A percentile compares a stretch with the other conserved stretches of the same genome.
Evolutionary conservation across 2,329 filamentous ascomycete genomes (phyloP).

Genomic region (Hyphodiscus sp.): DNA sequence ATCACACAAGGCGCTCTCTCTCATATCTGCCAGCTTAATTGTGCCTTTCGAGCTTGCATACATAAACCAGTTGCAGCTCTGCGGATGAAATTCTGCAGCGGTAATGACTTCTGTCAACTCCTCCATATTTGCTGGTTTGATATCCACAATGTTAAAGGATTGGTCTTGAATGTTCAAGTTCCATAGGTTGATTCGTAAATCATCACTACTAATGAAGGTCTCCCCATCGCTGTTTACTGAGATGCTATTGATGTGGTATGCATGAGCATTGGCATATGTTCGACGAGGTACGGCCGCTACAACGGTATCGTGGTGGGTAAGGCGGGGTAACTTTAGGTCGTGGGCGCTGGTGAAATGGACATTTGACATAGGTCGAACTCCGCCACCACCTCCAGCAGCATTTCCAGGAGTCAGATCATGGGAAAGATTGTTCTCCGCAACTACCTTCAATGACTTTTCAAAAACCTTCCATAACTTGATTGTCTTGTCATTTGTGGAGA

Average conservation of each 20-base stretch:
- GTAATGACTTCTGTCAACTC: constrained; percentile 98
- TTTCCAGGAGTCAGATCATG: constrained; percentile 81
- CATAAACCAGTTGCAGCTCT: constrained; percentile 99
- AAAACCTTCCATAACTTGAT: constrained; percentile 99
- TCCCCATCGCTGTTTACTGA: constrained; percentile 99
- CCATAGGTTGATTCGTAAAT: constrained; percentile 96
- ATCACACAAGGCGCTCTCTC: constrained; percentile 92
- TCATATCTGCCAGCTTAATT: constrained; percentile 98
- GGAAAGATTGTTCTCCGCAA: constrained; percentile 97
- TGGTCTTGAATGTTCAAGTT: constrained; percentile 99
- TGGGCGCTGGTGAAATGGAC: constrained; percentile 71
- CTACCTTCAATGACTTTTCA: constrained; percentile 97
- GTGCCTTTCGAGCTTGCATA: constrained; percentile 98
- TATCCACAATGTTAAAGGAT: constrained; percentile 99
- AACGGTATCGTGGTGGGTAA: constrained; percentile 97
- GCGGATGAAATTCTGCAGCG: constrained; percentile 92
- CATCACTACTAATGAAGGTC: constrained; percentile 98
- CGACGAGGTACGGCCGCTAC: constrained; percentile 92
- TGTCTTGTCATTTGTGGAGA: constrained; percentile 99
- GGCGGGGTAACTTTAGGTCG: constrained; percentile 85
- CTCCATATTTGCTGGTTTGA: constrained; percentile 99
- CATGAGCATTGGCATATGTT: constrained; percentile 96
- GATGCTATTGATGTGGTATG: constrained; percentile 99
- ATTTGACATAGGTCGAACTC: constrained; percentile 64
- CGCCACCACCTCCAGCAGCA: constrained; percentile 65